Base-by-base conservation (phyloP, 164 flowering plant genomes). In the Magnolia changhungtana region DNA sequence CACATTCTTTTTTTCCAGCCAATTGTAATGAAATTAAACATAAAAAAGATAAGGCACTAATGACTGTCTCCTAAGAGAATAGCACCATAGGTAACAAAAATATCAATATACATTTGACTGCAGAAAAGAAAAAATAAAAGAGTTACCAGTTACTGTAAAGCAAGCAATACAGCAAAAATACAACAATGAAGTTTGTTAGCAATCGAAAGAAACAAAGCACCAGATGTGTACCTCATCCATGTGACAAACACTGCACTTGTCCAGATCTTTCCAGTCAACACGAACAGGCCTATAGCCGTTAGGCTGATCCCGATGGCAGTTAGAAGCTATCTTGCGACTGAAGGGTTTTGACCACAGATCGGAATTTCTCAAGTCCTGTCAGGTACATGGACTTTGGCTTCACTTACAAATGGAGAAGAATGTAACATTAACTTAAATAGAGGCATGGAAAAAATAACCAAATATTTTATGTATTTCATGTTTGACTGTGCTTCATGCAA, bases 221-320 rank as follows among this genome's bases (percentile, higher is more conserved):
- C 55, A n/a, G 50, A 3, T 73, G 24, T 21, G 37, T 74, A 96
- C 99, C 97, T 96, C 99, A 88, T 96, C 99, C 99, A 96, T 96
- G 84, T 94, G 97, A 82, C 99, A 96, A 58, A 94, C 97, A 80
- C 75, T 96, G 88, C 99, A 96, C 78, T 91, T 94, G 73, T 96
- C 99, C 81, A 96, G 93, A 84, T 96, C 99, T 77, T 87, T 92
- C 97, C 95, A 92, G 67, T 87, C 89, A 79, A 94, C 91, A 82
- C 86, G 90, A 79, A 96, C 97, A 74, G 91, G 89, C 71, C 94
- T 84, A 78, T 89, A 96, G 74, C 95, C 96, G 84, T 50, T 78
- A 75, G 91, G 86, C 9, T 85, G 71, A 67, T 86, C 85, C 76
- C 73, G 79, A 75, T 79, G 80, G 78, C 82, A 82, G 79, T 80